Percentiles rank a stretch among this genome's conserved stretches.
These are phyloP conservation scores for Alectoria sarmentosa DNA, from an alignment of 495 filamentous ascomycete genomes.

Conservation along the genomic window DNA sequence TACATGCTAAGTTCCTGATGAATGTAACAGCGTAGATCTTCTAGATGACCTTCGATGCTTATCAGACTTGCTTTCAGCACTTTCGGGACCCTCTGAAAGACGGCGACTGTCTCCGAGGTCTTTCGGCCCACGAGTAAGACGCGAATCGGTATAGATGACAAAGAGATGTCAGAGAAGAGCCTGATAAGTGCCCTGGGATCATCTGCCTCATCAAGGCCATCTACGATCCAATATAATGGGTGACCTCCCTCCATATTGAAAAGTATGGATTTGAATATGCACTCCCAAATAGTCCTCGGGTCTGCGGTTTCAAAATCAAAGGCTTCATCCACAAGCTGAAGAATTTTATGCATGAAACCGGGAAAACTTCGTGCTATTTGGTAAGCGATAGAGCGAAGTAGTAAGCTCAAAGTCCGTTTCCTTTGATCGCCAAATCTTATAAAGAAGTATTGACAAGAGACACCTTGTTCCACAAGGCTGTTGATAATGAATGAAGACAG, in stretches of 20 bases:
- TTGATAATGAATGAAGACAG: conserved; percentile 29
- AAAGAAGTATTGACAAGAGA: conserved; percentile 33
- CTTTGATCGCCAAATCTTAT: conserved; percentile 32
- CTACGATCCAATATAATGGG: conserved; percentile 28
- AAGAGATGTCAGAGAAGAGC: conserved; percentile 18
- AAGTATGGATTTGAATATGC: conserved; percentile 27
- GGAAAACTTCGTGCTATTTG: conserved; percentile 30
- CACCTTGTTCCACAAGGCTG: conserved; percentile 19
- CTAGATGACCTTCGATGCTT: conserved; percentile 16
- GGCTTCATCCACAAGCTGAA: conserved; percentile 13
- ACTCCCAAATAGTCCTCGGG: conserved; percentile 35
- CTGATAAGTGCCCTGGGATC: conserved; percentile 19
- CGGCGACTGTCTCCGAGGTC: conserved; percentile 14
- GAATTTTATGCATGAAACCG: conserved; percentile 11
- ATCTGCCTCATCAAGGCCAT: conserved; percentile 29
- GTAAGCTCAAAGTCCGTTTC: conserved; percentile 27
- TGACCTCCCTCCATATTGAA: conserved; percentile 16
- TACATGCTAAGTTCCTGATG: conserved; percentile 22
- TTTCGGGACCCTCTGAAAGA: conserved; percentile 19
- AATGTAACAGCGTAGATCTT: conserved; percentile 22
- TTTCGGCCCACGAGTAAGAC: conserved; percentile 26
- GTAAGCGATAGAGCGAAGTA: conserved; percentile 33
- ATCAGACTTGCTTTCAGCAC: conserved; percentile 5
- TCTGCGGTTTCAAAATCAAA: conserved; percentile 26
- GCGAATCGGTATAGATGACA: conserved; percentile 20